Evolutionary conservation across 805 yeast genomes (phyloP).

Genomic region (Clavispora santaluciae): DNA sequence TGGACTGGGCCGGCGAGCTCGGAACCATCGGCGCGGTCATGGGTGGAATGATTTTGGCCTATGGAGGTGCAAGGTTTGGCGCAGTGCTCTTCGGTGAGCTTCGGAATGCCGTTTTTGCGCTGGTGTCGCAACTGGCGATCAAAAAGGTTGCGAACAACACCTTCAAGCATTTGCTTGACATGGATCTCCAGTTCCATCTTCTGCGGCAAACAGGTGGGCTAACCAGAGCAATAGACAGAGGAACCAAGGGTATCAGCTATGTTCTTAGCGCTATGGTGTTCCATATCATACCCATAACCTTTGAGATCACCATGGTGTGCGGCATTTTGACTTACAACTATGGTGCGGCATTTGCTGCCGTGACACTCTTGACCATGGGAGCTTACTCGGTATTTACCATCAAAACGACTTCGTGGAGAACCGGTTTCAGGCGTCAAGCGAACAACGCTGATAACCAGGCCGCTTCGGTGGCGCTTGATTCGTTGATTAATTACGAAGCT

Average conservation of each 20-base stretch:
- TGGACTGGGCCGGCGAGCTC: conserved; percentile 68
- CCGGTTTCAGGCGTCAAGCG: conserved; percentile 79
- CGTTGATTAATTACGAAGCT: conserved; percentile 88
- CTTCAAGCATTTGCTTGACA: conserved; percentile 71
- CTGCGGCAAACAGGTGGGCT: conserved; percentile 93
- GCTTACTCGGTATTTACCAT: conserved; percentile 85
- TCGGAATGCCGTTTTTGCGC: conserved; percentile 91
- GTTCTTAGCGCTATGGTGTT: conserved; percentile 96
- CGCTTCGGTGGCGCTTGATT: conserved; percentile 92
- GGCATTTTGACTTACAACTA: conserved; percentile 91
- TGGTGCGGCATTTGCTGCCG: conserved; percentile 83
- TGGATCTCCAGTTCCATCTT: conserved; percentile 87
- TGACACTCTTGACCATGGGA: conserved; percentile 84
- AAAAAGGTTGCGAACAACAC: conserved; percentile 85
- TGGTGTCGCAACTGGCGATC: conserved; percentile 92
- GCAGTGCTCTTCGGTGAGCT: conserved; percentile 92
- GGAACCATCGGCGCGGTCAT: conserved; percentile 67
- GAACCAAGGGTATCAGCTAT: conserved; percentile 94
- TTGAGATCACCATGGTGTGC: conserved; percentile 89
- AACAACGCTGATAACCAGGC: conserved; percentile 93
- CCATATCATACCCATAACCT: conserved; percentile 87
- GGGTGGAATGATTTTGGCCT: conserved; percentile 66
- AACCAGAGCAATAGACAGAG: conserved; percentile 94
- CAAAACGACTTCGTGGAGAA: conserved; percentile 93
- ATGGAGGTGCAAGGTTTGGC: conserved; percentile 92